Evolutionary conservation across 257 asterid species (phyloP), one percentile per base, ranked within the genome.

Genomic region (Fraxinus excelsior): DNA sequence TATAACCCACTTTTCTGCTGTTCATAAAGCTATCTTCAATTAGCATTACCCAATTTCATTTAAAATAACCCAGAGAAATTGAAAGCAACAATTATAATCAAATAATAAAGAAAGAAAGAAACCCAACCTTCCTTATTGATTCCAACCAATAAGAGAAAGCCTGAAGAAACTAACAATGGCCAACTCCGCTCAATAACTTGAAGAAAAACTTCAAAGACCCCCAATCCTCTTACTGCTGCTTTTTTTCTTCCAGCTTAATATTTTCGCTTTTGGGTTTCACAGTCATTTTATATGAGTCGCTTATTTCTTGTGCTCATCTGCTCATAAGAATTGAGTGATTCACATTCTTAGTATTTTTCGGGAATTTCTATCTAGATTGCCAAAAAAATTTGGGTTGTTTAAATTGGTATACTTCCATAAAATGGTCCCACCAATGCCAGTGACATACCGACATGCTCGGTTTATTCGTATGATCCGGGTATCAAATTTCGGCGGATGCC

Each of bases 1-100:
- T 82, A 77, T 80, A 84, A 72, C 70, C 83, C 87, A 79, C 77
- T 71, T 85, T 86, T 75, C 71, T 70, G 46, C 67, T 80, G 80
- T 83, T 83, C 86, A 75, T 60, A 78, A 84, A 80, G 80, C 73
- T 82, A 80, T 82, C 89, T 82, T 70, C 76, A 80, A 75, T 78
- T 42, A 86, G 84, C 67, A 81, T 86, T 56, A 74, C 51, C 65
- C 72, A 72, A 53, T 80, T 84, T 72, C 65, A 60, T 26, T 49
- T 77, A n/a, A 56, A 67, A 49, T 70, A 74, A 40, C 14, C 46
- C 16, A 40, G 4, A 40, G 16, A 40, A 40, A 40, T 37, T 2
- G 13, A 10, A 40, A 40, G 46, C 46, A 40, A 11, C 14, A 25
- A 18, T 53, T 53, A 53, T 53, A n/a, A 53, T 18, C 25, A 19